phyloP scores from a whole-genome alignment of 108 stramenopile species.

The Cyclotella distinguenda region DNA sequence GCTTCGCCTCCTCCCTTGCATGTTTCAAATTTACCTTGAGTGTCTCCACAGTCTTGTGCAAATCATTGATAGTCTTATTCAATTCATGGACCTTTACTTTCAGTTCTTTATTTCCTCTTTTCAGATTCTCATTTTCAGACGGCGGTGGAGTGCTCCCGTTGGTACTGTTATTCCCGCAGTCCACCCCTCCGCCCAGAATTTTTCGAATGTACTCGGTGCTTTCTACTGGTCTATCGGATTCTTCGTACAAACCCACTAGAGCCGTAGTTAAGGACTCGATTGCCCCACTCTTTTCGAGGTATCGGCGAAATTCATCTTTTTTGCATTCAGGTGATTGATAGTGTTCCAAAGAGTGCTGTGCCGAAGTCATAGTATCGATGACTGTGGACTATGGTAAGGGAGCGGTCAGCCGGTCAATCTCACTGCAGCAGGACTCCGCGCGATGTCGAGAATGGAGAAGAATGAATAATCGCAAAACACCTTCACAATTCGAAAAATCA shows the following conservation, averaged over 20 bases:
- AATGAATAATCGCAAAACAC: no score
- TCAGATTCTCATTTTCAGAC: background rate
- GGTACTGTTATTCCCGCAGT: background rate
- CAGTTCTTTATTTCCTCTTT: constrained; percentile 21
- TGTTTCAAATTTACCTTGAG: constrained; percentile 34
- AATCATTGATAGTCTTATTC: constrained; percentile 52
- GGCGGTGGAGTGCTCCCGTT: background rate
- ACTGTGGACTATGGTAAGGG: no score
- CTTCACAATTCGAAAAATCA: no score
- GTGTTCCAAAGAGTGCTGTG: no score
- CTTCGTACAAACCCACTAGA: constrained; percentile 28
- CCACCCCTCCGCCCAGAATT: constrained; percentile 5
- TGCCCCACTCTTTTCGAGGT: constrained; percentile 92
- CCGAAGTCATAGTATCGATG: no score
- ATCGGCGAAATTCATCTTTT: constrained; percentile 95
- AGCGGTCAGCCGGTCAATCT: no score
- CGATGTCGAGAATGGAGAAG: no score
- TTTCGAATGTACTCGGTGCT: constrained; percentile 31
- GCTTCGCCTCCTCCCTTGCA: constrained; percentile 15
- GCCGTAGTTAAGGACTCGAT: constrained; percentile 77
- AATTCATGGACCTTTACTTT: constrained; percentile 54
- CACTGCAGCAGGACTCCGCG: no score
- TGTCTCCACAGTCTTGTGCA: constrained; percentile 36
- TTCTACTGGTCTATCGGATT: constrained; percentile 11
- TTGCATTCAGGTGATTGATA: constrained; percentile 57